A percentile compares a stretch with the other conserved stretches of the same genome.
phyloP scores from a whole-genome alignment of 1,284 basidiomycete genomes.

The Boletellus sp. region DNA sequence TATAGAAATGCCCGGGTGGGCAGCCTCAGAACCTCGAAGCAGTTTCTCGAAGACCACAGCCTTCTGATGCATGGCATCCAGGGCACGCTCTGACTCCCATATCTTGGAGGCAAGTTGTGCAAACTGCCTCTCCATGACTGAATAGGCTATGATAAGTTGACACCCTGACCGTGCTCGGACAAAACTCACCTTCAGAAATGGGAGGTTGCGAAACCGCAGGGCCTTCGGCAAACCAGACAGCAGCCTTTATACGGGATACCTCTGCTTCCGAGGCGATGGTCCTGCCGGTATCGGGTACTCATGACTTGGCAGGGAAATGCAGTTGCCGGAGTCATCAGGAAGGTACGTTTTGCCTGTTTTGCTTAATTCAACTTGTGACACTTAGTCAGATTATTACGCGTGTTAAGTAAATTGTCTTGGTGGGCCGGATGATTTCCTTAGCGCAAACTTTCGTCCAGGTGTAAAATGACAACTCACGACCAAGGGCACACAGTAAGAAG shows the following conservation, averaged over 20 bases:
- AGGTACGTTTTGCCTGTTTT: too few species aligned
- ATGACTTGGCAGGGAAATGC: conserved; percentile 5
- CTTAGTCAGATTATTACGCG: too few species aligned
- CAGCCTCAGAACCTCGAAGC: conserved; percentile 2
- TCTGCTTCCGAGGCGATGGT: conserved; percentile 10
- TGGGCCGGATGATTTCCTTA: too few species aligned
- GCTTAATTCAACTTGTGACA: too few species aligned
- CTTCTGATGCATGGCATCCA: conserved; percentile 19
- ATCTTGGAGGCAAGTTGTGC: conserved; percentile 19
- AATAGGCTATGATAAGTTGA: neutral
- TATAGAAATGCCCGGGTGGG: conserved; percentile 9
- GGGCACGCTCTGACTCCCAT: conserved; percentile 19
- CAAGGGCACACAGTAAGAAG: too few species aligned
- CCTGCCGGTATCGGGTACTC: neutral
- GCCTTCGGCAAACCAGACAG: neutral
- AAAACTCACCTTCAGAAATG: conserved; percentile 13
- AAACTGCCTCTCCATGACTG: conserved; percentile 14
- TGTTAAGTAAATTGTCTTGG: too few species aligned
- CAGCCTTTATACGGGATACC: conserved; percentile 16
- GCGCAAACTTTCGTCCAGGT: too few species aligned
- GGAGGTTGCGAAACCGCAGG: neutral
- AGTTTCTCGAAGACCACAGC: conserved; percentile 13
- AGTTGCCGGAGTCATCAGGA: conserved; percentile 4
- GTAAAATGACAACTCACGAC: too few species aligned
- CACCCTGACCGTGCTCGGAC: neutral